A percentile compares a stretch with the other conserved stretches of the same genome.
Evolutionary conservation across 805 yeast species (phyloP).

Genomic region (Candida verbasci): DNA sequence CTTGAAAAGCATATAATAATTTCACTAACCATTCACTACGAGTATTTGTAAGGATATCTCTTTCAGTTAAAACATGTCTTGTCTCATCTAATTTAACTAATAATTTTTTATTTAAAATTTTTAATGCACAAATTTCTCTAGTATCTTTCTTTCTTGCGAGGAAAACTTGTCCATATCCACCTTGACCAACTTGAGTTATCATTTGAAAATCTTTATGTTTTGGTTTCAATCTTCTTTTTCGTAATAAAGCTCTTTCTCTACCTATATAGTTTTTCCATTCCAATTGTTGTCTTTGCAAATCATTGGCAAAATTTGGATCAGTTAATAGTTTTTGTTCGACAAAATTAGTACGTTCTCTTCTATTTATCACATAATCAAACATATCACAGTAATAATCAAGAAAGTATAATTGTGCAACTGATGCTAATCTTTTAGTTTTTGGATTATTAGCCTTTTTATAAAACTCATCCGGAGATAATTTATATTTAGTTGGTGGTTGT

Average conservation of each 20-base stretch:
- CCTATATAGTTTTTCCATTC: constrained; percentile 77
- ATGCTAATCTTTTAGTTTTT: constrained; percentile 79
- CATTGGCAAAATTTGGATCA: constrained; percentile 38
- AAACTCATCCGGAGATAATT: constrained; percentile 41
- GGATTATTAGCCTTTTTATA: constrained; percentile 58
- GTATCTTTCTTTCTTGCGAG: constrained; percentile 92
- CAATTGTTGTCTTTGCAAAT: constrained; percentile 32
- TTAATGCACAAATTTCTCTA: constrained; percentile 90
- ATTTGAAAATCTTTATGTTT: constrained; percentile 93
- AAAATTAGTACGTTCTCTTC: constrained; percentile 76
- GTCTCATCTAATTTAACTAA: constrained; percentile 90
- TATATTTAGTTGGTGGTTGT: constrained; percentile 15
- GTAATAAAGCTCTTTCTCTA: constrained; percentile 75
- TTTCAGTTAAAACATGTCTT: constrained; percentile 89
- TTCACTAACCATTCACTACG: constrained; percentile 95
- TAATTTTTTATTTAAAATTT: constrained; percentile 82
- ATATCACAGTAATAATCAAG: constrained; percentile 94
- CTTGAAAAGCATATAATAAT: constrained; percentile 92
- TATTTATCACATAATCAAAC: constrained; percentile 84
- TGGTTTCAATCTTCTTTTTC: constrained; percentile 88
- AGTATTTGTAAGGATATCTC: constrained; percentile 95
- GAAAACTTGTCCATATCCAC: constrained; percentile 99
- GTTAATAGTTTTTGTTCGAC: constrained; percentile 58
- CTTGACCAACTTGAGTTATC: constrained; percentile 98
- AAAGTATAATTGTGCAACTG: constrained; percentile 91